Percentiles rank a stretch among this genome's conserved stretches.
Conservation (phyloP, 2,329 filamentous ascomycete genomes). For the Colletotrichum simmondsii region DNA sequence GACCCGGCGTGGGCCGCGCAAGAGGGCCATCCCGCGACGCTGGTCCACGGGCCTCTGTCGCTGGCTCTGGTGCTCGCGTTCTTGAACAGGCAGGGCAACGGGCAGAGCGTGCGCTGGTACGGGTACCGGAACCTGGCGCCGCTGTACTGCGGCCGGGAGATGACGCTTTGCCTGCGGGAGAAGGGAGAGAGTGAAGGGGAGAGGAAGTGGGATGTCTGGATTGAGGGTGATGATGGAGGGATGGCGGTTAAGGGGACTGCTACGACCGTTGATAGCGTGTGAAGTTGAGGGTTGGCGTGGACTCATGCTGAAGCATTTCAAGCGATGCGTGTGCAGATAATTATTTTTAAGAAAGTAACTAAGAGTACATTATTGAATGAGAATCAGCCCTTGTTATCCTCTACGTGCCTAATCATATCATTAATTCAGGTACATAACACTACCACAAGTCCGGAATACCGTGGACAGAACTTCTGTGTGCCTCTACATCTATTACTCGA, state of each 20-base stretch:
- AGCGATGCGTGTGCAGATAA: not conserved
- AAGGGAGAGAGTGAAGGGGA: conserved; percentile 48
- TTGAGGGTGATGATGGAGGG: conserved; percentile 69
- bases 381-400: no score
- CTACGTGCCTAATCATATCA: no score
- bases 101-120: conserved; percentile 62
- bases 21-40: conserved; percentile 79
- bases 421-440: not conserved
- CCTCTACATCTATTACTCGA: not conserved
- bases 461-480: no score
- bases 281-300: not conserved
- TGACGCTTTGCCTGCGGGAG: conserved; percentile 75
- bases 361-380: no score
- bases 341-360: no score
- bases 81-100: conserved; percentile 49
- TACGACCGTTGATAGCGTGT: conserved; percentile 2
- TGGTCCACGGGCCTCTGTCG: conserved; percentile 89
- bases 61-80: conserved; percentile 81
- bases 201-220: conserved; percentile 70
- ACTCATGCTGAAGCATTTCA: not conserved
- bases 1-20: conserved; percentile 76
- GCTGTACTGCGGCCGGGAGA: conserved; percentile 77
- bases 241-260: conserved; percentile 71
- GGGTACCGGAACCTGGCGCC: conserved; percentile 86
- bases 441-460: not conserved